phyloP scores from a whole-genome alignment of 108 stramenopile species.

The Cyclotella sp. region DNA sequence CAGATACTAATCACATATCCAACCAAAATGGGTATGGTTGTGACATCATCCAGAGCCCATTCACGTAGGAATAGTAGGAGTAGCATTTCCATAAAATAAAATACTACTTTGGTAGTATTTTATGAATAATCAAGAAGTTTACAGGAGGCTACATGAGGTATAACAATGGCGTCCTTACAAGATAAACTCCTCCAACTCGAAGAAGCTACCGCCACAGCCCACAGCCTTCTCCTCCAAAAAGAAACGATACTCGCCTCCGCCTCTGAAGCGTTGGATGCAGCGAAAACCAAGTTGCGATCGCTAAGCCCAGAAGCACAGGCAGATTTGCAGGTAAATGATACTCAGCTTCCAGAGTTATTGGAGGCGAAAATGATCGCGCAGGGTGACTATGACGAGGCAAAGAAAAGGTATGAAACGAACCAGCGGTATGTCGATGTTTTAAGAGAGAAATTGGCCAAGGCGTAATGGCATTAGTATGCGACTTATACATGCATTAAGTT shows the following conservation, averaged over 20 bases:
- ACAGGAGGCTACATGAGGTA: too few relatives aligned
- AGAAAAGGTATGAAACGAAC: constrained; percentile 64
- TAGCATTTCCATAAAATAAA: too few relatives aligned
- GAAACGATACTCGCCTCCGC: constrained; percentile 34
- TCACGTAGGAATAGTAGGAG: too few relatives aligned
- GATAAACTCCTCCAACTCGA: constrained; percentile 38
- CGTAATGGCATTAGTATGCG: too few relatives aligned
- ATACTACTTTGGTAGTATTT: too few relatives aligned
- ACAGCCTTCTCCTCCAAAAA: constrained; percentile 13
- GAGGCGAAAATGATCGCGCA: constrained; percentile 54
- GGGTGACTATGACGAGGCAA: constrained; percentile 55
- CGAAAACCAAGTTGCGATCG: constrained; percentile 55
- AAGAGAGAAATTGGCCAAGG: constrained; percentile 29
- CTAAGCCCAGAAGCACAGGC: constrained; percentile 55
- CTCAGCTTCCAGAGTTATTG: constrained; percentile 70
- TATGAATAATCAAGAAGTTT: too few relatives aligned
- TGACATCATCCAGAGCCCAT: too few relatives aligned
- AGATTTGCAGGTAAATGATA: constrained; percentile 63
- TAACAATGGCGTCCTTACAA: constrained; percentile 22
- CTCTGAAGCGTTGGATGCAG: constrained; percentile 44
- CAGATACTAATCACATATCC: too few relatives aligned
- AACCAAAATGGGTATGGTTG: too few relatives aligned
- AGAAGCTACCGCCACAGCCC: constrained; percentile 40
- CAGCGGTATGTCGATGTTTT: constrained; percentile 51
- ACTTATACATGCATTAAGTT: too few relatives aligned